phyloP scores from a whole-genome alignment of 768 basidiomycete species.

The Holtermanniella nyarrowii region DNA sequence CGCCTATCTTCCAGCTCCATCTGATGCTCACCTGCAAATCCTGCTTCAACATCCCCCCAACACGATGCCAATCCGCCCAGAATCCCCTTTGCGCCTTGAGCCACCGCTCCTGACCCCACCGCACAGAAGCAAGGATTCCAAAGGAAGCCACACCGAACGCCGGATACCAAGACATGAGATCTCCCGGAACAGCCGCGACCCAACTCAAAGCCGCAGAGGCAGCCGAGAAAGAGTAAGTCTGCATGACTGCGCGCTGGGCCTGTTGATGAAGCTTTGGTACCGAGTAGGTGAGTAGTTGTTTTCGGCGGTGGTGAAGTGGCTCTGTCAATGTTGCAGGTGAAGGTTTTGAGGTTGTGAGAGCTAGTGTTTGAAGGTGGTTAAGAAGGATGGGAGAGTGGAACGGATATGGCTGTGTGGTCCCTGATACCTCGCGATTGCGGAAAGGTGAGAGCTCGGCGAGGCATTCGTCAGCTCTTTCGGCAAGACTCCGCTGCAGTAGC shows the following conservation, averaged over 20 bases:
- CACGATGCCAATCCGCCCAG: constrained; percentile 35
- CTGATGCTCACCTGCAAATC: constrained; percentile 31
- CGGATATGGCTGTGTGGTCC: constrained; percentile 11
- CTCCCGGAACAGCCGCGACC: constrained; percentile 20
- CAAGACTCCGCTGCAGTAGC: constrained; percentile 19
- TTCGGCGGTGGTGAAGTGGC: constrained; percentile 23
- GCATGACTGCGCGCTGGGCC: constrained; percentile 17
- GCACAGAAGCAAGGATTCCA: constrained; percentile 16
- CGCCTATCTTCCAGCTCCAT: background rate
- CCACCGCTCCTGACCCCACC: constrained; percentile 31
- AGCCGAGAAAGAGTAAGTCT: constrained; percentile 13
- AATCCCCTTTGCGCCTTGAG: constrained; percentile 23
- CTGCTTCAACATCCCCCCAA: constrained; percentile 22
- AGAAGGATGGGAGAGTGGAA: constrained; percentile 33
- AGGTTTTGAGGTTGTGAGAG: constrained; percentile 19
- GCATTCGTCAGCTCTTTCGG: constrained; percentile 9
- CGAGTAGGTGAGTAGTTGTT: constrained; percentile 16
- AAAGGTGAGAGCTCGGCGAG: constrained; percentile 16
- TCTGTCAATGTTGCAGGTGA: constrained; percentile 16
- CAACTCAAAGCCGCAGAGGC: constrained; percentile 17
- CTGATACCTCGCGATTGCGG: background rate
- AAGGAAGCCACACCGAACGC: constrained; percentile 24
- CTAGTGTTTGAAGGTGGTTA: constrained; percentile 30
- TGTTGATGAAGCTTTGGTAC: constrained; percentile 23
- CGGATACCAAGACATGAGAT: constrained; percentile 2